A percentile compares a stretch with the other conserved stretches of the same genome.
Conservation (phyloP, 2,329 filamentous ascomycete species). For the Pleoardoris graminearum region DNA sequence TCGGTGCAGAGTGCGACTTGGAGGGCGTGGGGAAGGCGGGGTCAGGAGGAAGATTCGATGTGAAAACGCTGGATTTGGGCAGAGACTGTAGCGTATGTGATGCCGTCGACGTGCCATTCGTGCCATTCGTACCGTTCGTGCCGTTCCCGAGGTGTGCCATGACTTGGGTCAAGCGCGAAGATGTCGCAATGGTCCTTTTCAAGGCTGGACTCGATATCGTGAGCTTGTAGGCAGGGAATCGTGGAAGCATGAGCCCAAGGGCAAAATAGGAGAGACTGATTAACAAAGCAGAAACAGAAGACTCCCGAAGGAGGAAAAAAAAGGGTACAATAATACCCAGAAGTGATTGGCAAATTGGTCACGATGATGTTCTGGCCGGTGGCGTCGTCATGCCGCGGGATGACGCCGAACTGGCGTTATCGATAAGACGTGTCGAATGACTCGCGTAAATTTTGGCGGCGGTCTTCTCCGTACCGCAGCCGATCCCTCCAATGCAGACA, state of each 20-base stretch:
- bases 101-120: constrained; percentile 14
- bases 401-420: constrained; percentile 8
- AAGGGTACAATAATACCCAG: not conserved
- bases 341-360: constrained; percentile 3
- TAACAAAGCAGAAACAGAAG: not conserved
- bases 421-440: constrained; percentile 15
- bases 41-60: constrained; percentile 73
- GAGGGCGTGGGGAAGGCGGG: constrained; percentile 76
- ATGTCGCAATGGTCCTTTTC: constrained; percentile 17
- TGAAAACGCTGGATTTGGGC: constrained; percentile 68
- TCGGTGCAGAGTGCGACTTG: constrained; percentile 77
- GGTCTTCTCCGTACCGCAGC: not conserved
- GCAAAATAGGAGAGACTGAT: not conserved
- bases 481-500: not conserved
- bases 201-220: not conserved
- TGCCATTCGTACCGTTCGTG: constrained; percentile 17
- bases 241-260: constrained; percentile 17
- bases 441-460: constrained; percentile 12
- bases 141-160: constrained; percentile 49
- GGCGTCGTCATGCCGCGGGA: constrained; percentile 20
- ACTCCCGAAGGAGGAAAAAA: not conserved
- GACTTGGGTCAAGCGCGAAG: constrained; percentile 48
- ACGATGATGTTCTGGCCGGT: constrained; percentile 7
- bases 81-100: constrained; percentile 54
- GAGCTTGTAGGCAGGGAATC: constrained; percentile 2